phyloP scores from a whole-genome alignment of 2,329 filamentous ascomycete genomes.

The Bimuria novae-zelandiae region DNA sequence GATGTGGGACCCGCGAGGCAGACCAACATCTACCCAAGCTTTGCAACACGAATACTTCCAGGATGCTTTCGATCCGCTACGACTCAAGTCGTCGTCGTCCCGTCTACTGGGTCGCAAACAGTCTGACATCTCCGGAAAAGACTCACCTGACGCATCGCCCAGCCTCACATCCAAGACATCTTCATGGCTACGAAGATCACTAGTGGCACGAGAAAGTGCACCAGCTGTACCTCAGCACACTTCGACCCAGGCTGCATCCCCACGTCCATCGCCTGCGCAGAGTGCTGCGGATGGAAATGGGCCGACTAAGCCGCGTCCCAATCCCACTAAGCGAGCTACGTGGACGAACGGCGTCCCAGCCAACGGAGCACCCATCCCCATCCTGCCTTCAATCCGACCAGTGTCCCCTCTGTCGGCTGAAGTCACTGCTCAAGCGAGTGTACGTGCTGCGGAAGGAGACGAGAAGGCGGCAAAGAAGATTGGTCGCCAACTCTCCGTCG shows the following conservation, averaged over 20 bases:
- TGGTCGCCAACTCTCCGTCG: conserved; percentile 88
- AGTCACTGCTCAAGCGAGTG: conserved; percentile 85
- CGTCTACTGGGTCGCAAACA: conserved; percentile 86
- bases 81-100: conserved; percentile 88
- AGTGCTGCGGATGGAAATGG: conserved; percentile 51
- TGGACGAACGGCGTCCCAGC: conserved; percentile 82
- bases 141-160: conserved; percentile 62
- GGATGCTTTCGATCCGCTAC: conserved; percentile 87
- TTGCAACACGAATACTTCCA: conserved; percentile 92
- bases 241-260: conserved; percentile 48
- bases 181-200: conserved; percentile 92
- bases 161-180: conserved; percentile 77
- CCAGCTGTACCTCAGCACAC: conserved; percentile 60
- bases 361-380: conserved; percentile 88
- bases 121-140: conserved; percentile 72
- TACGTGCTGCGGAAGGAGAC: conserved; percentile 60
- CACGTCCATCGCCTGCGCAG: conserved; percentile 50
- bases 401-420: conserved; percentile 96
- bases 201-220: conserved; percentile 76
- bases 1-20: conserved; percentile 95
- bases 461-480: conserved; percentile 85
- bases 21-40: conserved; percentile 93
- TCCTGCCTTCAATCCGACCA: conserved; percentile 89
- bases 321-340: conserved; percentile 80
- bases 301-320: conserved; percentile 58